These are phyloP conservation scores for Solanum tarapatanum DNA, from an alignment of 257 asterid genomes.

Conservation along the genomic window DNA sequence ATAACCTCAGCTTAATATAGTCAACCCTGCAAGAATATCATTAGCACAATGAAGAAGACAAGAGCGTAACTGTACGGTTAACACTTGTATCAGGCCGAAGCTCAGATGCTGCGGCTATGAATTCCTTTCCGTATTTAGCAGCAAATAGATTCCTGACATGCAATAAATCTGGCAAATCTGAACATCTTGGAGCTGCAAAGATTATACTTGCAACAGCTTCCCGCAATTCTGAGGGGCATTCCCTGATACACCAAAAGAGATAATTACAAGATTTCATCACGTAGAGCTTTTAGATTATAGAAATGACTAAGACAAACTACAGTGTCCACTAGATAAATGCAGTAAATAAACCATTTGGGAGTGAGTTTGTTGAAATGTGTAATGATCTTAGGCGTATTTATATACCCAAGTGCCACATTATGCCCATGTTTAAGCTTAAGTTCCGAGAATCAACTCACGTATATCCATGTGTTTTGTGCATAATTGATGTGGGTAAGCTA, in stretches of 20 bases:
- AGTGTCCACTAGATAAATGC: background rate
- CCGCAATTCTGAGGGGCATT: constrained; percentile 68
- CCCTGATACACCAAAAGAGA: constrained; percentile 36
- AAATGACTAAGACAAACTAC: background rate
- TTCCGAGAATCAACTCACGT: background rate
- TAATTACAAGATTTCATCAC: background rate
- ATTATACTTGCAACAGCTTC: constrained; percentile 96
- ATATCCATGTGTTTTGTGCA: background rate
- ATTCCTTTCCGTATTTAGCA: constrained; percentile 87
- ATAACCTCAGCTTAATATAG: background rate
- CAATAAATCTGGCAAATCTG: constrained; percentile 83
- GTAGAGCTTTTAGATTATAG: background rate
- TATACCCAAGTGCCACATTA: background rate
- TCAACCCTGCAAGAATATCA: background rate
- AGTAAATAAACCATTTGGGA: background rate
- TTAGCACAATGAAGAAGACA: background rate
- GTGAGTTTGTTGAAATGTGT: background rate
- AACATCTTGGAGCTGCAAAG: constrained; percentile 90
- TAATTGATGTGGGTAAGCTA: background rate
- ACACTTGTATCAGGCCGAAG: constrained; percentile 92
- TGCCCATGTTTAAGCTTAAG: background rate
- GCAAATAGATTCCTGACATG: constrained; percentile 68
- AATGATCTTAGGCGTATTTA: background rate
- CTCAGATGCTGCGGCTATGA: constrained; percentile 82
- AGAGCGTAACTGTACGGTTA: constrained; percentile 72